phyloP scores from a whole-genome alignment of 2,329 filamentous ascomycete species.

The Ceratocystis cubensis region DNA sequence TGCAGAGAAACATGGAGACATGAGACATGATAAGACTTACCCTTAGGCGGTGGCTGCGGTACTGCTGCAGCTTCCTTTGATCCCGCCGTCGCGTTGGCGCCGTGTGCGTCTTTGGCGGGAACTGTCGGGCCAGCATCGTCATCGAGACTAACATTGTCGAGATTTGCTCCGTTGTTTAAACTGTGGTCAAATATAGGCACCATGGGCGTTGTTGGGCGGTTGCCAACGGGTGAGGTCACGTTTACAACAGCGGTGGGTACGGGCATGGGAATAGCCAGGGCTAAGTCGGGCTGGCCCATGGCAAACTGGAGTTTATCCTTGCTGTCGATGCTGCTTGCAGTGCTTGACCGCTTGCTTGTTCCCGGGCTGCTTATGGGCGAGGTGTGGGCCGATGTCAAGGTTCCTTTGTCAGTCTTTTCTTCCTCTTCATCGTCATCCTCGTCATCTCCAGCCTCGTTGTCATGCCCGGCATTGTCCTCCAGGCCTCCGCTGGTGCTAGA shows the following conservation, averaged over 20 bases:
- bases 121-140: conserved; percentile 34
- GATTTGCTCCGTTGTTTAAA: conserved; percentile 36
- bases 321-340: conserved; percentile 20
- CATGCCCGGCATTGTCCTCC: conserved; percentile 11
- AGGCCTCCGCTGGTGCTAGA: conserved; percentile 16
- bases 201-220: conserved; percentile 20
- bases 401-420: conserved; percentile 20
- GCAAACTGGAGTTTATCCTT: conserved; percentile 19
- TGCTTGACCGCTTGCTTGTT: conserved; percentile 20
- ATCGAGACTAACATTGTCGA: conserved; percentile 55
- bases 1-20: not conserved
- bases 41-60: conserved; percentile 16
- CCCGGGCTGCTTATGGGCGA: conserved; percentile 18
- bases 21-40: conserved; percentile 14
- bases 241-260: conserved; percentile 17
- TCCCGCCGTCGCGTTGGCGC: not conserved
- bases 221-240: conserved; percentile 19
- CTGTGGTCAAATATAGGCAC: conserved; percentile 26
- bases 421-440: conserved; percentile 19
- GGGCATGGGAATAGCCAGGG: conserved; percentile 19
- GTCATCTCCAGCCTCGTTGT: conserved; percentile 11
- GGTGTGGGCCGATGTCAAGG: conserved; percentile 18
- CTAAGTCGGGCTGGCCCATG: conserved; percentile 19
- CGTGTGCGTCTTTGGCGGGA: conserved; percentile 12
- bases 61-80: not conserved